Evolutionary conservation across 805 yeast species (phyloP), one percentile per base, ranked within the genome.

Genomic region (Yarrowia bubula): DNA sequence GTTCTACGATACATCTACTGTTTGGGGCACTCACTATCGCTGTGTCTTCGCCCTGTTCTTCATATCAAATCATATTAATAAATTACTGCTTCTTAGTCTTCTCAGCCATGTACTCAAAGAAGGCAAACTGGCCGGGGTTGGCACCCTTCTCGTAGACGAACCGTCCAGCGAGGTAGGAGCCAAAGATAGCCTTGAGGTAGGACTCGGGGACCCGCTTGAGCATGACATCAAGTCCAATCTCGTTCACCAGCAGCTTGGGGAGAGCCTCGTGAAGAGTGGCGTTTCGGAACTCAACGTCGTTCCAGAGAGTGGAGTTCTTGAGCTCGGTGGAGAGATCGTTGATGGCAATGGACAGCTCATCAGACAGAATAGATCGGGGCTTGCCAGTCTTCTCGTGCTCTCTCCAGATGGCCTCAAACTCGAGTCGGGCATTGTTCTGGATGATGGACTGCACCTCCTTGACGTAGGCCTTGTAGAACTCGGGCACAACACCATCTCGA

Each of bases 381-480:
- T 81, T 81, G 31, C 88, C 88, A 4, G 91, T 86, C 47, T 77
- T 74, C 70, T 83, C 79, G 70, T 86, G 86, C 73, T 91, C 85
- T 69, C 83, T 78, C 97, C 98, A 92, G 72, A 93, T 81, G 68
- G 90, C 88, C 71, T 87, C 86, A 74, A 96, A 96, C 79, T 93
- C 99, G 39, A 81, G 80, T 66, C 84, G 78, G 11, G 98, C 98
- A 75, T 95, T 95, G 57, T 77, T 74, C 67, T 87, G 85, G 76
- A 95, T 83, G 67, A 85, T 86, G 62, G 76, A 74, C 79, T 93
- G 98, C 35, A 90, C 97, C 72, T 88, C 87, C 70, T 82, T 81
- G 67, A 93, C 98, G 73, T 93, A 95, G n/a, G 80, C 79, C 73
- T 85, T 80, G 79, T 93, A 93, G 75, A 93, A 89, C 57, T 79